Base-by-base conservation (phyloP, 2,329 filamentous ascomycete genomes). In the Trichoderma sp. region DNA sequence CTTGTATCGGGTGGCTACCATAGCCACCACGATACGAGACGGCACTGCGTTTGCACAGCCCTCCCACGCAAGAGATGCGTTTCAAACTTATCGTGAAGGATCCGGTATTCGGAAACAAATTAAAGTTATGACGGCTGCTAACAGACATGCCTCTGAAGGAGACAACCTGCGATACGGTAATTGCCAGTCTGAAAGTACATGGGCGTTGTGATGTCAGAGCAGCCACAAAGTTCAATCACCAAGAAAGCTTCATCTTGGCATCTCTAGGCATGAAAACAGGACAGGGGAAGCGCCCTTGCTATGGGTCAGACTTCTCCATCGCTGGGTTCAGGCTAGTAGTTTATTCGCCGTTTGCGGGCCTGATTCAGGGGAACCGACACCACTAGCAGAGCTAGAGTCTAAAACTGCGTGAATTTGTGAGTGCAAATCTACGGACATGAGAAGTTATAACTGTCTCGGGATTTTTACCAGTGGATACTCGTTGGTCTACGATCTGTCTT, bases 1-100 rank as follows among this genome's bases (percentile, higher is more conserved):
- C 47, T 24, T 53, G 11, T 34, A 34, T 34, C 28, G 56, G 43
- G 61, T 30, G 26, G 62, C 32, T 28, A 32, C 6, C 39, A 64
- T 32, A 60, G 36, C n/a, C 39, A 34, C n/a, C n/a, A 15, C 24
- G 26, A 68, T 68, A 58, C 65, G 65, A 68, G 65, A 43, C n/a
- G 65, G 9, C 24, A 26, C 28, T 8, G 30, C 21, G 47, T 9
- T 47, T 68, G 34, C 36, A 47, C 65, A 53, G 62, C 62, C 62
- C 43, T 60, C 18, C 11, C 36, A 36, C 28, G 63, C 43, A 66
- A 34, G n/a, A 34, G 63, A 14, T 21, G 24, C 18, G 24, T 39
- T 67, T 67, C 51, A 32, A 43, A 18, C 57, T n/a, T 7, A 6
- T 30, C n/a, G 12, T 61, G 53, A 57, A 47, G 34, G 15, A 18